Evolutionary conservation across 495 filamentous ascomycete species (phyloP).

Genomic region (Podospora pseudocomata): DNA sequence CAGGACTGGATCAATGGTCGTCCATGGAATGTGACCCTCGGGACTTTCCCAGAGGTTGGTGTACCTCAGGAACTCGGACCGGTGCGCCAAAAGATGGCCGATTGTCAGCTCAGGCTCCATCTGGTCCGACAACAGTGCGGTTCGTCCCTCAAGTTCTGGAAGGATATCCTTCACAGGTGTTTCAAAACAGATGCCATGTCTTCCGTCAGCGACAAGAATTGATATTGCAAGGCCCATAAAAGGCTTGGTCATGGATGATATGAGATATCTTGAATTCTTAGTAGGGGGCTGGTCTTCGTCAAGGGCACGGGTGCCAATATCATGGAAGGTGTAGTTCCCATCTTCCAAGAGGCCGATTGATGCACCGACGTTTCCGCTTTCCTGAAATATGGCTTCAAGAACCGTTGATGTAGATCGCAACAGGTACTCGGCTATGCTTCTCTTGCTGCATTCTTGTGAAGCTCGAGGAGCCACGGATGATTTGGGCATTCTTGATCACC

Average conservation of each 20-base stretch:
- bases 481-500: neutral
- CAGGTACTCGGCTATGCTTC: neutral
- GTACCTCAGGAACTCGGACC: constrained; percentile 14
- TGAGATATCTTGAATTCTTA: constrained; percentile 34
- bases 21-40: constrained; percentile 17
- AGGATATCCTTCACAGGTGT: constrained; percentile 15
- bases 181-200: constrained; percentile 21
- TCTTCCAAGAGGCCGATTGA: constrained; percentile 10
- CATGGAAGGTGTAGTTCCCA: constrained; percentile 1
- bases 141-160: constrained; percentile 6
- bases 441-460: neutral
- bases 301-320: constrained; percentile 1
- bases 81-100: constrained; percentile 22
- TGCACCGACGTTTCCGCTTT: constrained; percentile 8
- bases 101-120: constrained; percentile 14
- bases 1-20: neutral
- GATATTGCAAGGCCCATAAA: constrained; percentile 35
- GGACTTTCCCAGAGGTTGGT: constrained; percentile 27
- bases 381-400: neutral
- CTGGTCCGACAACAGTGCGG: neutral
- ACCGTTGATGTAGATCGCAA: neutral
- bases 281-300: constrained; percentile 8
- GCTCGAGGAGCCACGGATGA: neutral
- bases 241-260: constrained; percentile 40
- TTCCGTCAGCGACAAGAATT: constrained; percentile 33